phyloP scores from a whole-genome alignment of 345 rosid genomes.

The Diplotaxis tenuifolia region DNA sequence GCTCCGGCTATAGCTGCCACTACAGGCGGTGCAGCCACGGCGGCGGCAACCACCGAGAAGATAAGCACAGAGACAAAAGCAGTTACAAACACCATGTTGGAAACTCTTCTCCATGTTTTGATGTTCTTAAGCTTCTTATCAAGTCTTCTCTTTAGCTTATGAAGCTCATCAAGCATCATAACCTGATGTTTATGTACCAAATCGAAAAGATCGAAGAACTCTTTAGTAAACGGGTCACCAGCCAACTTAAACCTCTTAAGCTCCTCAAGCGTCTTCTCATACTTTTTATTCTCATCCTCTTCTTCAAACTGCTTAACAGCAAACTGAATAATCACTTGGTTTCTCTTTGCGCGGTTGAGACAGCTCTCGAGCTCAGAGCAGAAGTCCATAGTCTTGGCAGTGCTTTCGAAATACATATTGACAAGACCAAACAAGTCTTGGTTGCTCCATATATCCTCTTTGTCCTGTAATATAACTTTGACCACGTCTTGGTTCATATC shows the following conservation, averaged over 20 bases:
- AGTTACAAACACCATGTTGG: constrained; percentile 70
- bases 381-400: constrained; percentile 65
- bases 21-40: constrained; percentile 75
- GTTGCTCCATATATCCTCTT: constrained; percentile 75
- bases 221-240: constrained; percentile 68
- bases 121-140: constrained; percentile 58
- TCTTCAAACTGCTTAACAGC: constrained; percentile 63
- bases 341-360: constrained; percentile 60
- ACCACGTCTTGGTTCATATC: constrained; percentile 87
- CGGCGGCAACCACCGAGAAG: constrained; percentile 87
- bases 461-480: constrained; percentile 61
- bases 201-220: constrained; percentile 56
- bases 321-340: constrained; percentile 62
- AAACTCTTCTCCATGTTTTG: constrained; percentile 74
- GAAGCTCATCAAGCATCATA: constrained; percentile 52
- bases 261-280: constrained; percentile 61
- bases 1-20: constrained; percentile 69
- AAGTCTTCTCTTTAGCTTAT: constrained; percentile 49
- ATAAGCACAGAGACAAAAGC: constrained; percentile 69
- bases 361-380: constrained; percentile 69
- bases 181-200: constrained; percentile 53
- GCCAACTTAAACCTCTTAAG: constrained; percentile 58
- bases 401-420: constrained; percentile 63
- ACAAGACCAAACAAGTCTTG: constrained; percentile 61
- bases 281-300: constrained; percentile 46